Evolutionary conservation across 1,284 basidiomycete species (phyloP), one percentile per base, ranked within the genome.

Genomic region (Fomitopsis palustris): DNA sequence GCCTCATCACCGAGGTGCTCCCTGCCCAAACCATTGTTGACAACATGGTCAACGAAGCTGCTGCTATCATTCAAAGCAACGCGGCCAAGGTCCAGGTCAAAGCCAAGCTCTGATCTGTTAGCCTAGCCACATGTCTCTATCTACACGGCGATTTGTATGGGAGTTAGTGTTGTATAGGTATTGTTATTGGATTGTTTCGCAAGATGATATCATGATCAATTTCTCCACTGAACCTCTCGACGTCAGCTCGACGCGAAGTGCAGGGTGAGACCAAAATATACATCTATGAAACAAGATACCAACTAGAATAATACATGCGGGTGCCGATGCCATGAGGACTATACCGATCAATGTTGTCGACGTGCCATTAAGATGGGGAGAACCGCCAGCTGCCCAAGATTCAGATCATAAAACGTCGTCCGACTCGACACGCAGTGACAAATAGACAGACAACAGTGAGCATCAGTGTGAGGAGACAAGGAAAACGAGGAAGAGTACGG

Each of bases 21-120:
- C 90, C 93, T 2, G 93, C 93, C 2, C 83, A 92, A 74, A 77
- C 80, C 55, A 95, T 95, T 66, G 81, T 95, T 43, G 90, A 94
- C 27, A 81, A 81, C 61, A 95, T 95, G 91, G 82, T 92, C 4
- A 74, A 78, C 16, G 83, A 88, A 3, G 91, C 90, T n/a, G 82
- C 78, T 37, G 71, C 75, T 62, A 76, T 84, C 52, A 56, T 83
- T 57, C 69, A 74, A 57, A 70, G 71, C 53, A 74, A 75, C 49
- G 71, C 71, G 55, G 73, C 75, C 35, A 62, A 75, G 60, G 72
- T 83, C 19, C 71, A 70, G 43, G 62, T 72, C 19, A 76, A 74
- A 70, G 69, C 81, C 16, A 80, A 76, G 71, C 67, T 81, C 61
- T 81, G 72, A 54, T 47, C 21, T 29, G 2, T 4, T 45, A 12